phyloP scores from a whole-genome alignment of 2,329 filamentous ascomycete species.

The Colletotrichum endophyticum region DNA sequence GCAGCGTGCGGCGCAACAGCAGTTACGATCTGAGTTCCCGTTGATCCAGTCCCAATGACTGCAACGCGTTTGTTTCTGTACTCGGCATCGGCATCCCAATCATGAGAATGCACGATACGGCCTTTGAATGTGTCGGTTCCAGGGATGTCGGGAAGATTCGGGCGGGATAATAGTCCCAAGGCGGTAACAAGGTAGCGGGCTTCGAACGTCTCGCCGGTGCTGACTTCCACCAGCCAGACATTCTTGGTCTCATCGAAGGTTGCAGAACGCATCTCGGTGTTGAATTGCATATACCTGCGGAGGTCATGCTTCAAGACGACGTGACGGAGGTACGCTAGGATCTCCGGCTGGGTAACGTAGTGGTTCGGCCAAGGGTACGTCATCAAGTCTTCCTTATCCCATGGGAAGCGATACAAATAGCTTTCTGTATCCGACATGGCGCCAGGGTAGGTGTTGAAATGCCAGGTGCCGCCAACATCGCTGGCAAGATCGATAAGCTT shows the following conservation, averaged over 20 bases:
- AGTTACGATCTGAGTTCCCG: background rate
- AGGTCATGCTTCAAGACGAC: background rate
- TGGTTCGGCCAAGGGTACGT: constrained; percentile 5
- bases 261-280: background rate
- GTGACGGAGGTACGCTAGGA: constrained; percentile 9
- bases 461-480: constrained; percentile 26
- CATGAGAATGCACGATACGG: background rate
- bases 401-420: constrained; percentile 1
- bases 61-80: background rate
- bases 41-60: background rate
- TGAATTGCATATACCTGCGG: background rate
- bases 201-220: background rate
- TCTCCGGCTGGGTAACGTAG: constrained; percentile 9
- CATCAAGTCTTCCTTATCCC: constrained; percentile 5
- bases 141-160: background rate
- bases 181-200: background rate
- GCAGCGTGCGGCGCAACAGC: background rate
- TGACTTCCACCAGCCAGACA: background rate
- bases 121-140: background rate
- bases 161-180: background rate
- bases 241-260: background rate
- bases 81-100: background rate
- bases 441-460: constrained; percentile 25
- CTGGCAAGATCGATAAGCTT: constrained; percentile 24
- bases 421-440: background rate